A percentile compares a stretch with the other conserved stretches of the same genome.
Evolutionary conservation across 2,329 filamentous ascomycete genomes (phyloP).

Genomic region (Harringtonia aguacate): DNA sequence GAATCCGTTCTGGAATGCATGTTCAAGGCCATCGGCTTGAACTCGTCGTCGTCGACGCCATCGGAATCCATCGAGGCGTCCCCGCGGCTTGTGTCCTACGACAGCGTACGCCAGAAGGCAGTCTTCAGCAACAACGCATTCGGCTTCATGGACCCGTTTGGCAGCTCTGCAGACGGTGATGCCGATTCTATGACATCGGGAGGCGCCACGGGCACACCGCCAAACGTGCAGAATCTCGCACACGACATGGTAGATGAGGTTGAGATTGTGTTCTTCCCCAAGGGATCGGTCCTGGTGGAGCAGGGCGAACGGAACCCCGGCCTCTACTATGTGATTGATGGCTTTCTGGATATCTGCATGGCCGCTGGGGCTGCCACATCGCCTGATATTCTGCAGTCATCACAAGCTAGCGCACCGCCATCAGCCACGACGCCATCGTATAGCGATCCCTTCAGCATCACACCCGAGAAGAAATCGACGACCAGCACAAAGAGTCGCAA

Average conservation of each 20-base stretch:
- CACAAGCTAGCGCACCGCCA: slow-evolving; percentile 9
- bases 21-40: slow-evolving; percentile 84
- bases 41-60: slow-evolving; percentile 52
- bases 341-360: slow-evolving; percentile 91
- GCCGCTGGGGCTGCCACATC: slow-evolving; percentile 47
- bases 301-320: slow-evolving; percentile 96
- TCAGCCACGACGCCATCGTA: slow-evolving; percentile 11
- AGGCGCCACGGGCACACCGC: slow-evolving; percentile 39
- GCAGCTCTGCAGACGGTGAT: slow-evolving; percentile 68
- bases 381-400: slow-evolving; percentile 26
- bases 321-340: slow-evolving; percentile 94
- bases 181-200: slow-evolving; percentile 74
- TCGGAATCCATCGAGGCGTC: slow-evolving; percentile 73
- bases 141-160: slow-evolving; percentile 79
- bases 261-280: slow-evolving; percentile 94
- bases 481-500: slow-evolving; percentile 13
- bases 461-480: neutral
- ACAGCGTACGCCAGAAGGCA: slow-evolving; percentile 69
- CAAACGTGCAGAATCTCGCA: slow-evolving; percentile 54
- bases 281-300: slow-evolving; percentile 88
- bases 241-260: slow-evolving; percentile 85
- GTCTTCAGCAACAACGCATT: slow-evolving; percentile 76
- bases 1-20: slow-evolving; percentile 90
- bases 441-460: neutral
- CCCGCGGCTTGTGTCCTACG: slow-evolving; percentile 72